Evolutionary conservation across 192 early-diverging fungal genomes (phyloP).

Genomic region (Spizellomyces punctatus): DNA sequence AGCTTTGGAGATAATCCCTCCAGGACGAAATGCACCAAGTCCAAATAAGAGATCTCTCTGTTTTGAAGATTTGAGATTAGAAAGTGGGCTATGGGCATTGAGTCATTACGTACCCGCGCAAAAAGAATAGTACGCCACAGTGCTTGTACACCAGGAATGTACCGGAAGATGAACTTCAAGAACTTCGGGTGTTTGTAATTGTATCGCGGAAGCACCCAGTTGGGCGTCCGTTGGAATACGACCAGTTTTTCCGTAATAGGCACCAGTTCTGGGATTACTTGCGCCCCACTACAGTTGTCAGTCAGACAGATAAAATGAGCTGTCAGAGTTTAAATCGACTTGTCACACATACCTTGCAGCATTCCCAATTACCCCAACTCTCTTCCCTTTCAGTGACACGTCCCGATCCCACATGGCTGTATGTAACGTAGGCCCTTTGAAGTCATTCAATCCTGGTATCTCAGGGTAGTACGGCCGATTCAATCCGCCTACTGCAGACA

Average conservation of each 20-base stretch:
- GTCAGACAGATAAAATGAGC: not conserved
- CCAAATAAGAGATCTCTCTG: constrained; percentile 13
- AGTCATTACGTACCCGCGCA: too few species aligned
- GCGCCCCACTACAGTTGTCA: constrained; percentile 30
- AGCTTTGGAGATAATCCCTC: too few species aligned
- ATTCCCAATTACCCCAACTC: constrained; percentile 50
- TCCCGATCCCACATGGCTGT: constrained; percentile 55
- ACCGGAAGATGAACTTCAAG: constrained; percentile 36
- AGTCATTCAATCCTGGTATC: constrained; percentile 42
- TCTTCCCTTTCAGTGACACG: constrained; percentile 48
- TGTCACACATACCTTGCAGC: constrained; percentile 33
- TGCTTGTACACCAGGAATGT: constrained; percentile 36
- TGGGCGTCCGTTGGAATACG: constrained; percentile 48
- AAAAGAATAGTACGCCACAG: constrained; percentile 18
- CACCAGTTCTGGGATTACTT: constrained; percentile 45
- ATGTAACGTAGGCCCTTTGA: constrained; percentile 56
- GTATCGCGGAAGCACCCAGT: constrained; percentile 39
- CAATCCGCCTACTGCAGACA: constrained; percentile 53
- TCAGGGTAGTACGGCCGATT: constrained; percentile 51
- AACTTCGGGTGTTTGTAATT: constrained; percentile 27
- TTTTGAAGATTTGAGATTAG: not conserved
- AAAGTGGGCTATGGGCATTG: not conserved
- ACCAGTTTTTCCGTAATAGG: constrained; percentile 37
- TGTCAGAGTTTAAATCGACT: not conserved
- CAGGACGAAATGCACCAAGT: too few species aligned